Percentiles rank a stretch among this genome's conserved stretches.
Conservation (phyloP, 108 stramenopile genomes). For the Mayamaea pseudoterrestris region DNA sequence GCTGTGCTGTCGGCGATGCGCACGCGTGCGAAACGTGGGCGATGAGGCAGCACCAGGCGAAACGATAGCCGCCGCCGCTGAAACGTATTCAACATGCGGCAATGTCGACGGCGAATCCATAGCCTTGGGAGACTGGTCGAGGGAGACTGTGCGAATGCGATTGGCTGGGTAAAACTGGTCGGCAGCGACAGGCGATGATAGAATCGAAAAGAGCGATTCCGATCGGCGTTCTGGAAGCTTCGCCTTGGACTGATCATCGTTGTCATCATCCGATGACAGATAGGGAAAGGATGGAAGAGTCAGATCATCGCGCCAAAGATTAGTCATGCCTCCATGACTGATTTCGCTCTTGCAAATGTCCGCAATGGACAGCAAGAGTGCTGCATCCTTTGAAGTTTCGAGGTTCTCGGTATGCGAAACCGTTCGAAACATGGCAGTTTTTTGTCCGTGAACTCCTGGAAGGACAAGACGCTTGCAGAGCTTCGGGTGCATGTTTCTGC, state of each 20-base stretch:
- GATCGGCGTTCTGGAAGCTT: background rate
- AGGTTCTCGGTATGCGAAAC: background rate
- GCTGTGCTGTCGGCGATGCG: background rate
- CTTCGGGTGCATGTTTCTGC: background rate
- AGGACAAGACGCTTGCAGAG: background rate
- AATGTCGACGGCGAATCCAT: background rate
- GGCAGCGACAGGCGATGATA: background rate
- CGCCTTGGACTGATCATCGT: background rate
- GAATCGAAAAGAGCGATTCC: background rate
- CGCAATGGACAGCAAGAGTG: constrained; percentile 7
- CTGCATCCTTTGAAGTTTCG: background rate
- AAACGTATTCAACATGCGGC: background rate
- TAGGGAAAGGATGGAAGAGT: background rate
- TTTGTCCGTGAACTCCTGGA: background rate
- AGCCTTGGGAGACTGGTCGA: background rate
- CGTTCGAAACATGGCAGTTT: background rate
- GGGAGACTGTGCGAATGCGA: background rate
- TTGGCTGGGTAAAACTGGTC: background rate
- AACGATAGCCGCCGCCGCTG: background rate
- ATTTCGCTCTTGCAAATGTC: constrained; percentile 2
- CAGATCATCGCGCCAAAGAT: constrained; percentile 2
- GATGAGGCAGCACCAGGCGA: no score
- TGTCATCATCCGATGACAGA: background rate
- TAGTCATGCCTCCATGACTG: background rate
- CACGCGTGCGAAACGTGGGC: constrained; percentile 1